Evolutionary conservation across 257 asterid species (phyloP).

Genomic region (Fraxinus cuspidata): DNA sequence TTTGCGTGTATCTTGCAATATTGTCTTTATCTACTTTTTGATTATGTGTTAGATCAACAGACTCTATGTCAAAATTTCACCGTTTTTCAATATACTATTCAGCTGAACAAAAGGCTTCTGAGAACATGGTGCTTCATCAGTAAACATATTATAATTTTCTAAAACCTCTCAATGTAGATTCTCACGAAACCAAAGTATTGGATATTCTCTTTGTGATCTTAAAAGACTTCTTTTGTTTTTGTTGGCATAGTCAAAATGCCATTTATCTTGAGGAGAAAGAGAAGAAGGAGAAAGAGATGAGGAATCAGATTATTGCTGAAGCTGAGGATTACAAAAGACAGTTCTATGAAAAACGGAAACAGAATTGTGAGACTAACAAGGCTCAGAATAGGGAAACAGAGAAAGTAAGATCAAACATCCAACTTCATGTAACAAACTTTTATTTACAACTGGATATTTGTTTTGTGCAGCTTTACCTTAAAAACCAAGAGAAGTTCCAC

Average conservation of each 20-base stretch:
- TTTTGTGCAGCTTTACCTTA: constrained; percentile 53
- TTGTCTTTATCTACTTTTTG: no score
- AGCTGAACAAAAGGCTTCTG: neutral
- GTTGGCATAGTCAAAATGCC: constrained; percentile 68
- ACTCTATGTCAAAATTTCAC: neutral
- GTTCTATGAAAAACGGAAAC: constrained; percentile 69
- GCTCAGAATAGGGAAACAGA: constrained; percentile 83
- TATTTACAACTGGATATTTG: neutral
- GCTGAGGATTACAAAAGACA: constrained; percentile 82
- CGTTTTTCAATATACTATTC: neutral
- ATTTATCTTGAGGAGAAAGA: constrained; percentile 87
- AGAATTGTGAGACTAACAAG: constrained; percentile 60
- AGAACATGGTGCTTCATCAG: neutral
- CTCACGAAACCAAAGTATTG: neutral
- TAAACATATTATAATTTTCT: neutral
- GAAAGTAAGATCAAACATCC: constrained; percentile 44
- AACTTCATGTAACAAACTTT: neutral
- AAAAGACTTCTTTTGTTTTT: neutral
- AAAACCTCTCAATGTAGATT: constrained; percentile 1
- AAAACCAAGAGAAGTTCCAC: constrained; percentile 88
- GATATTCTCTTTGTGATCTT: constrained; percentile 14
- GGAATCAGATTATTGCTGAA: constrained; percentile 77
- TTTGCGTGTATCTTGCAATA: no score
- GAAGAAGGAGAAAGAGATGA: constrained; percentile 80
- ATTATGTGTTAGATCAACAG: no score